Conservation (phyloP, 768 basidiomycete species). For the Leccinum fibrillosum region DNA sequence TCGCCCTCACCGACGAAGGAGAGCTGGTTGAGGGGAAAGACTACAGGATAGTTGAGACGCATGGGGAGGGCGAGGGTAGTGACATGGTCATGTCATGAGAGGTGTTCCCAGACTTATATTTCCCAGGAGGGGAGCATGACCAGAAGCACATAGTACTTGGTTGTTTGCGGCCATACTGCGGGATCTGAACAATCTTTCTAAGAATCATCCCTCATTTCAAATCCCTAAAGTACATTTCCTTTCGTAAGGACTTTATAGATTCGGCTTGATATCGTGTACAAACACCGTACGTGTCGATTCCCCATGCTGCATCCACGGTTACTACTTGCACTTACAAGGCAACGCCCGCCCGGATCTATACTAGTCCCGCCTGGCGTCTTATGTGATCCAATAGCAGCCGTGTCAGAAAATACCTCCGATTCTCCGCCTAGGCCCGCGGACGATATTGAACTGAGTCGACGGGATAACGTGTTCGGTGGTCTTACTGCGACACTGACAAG, state of each 20-base stretch:
- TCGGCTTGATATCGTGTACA: slow-evolving; percentile 78
- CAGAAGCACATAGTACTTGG: slow-evolving; percentile 26
- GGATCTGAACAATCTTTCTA: slow-evolving; percentile 23
- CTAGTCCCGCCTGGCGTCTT: slow-evolving; percentile 29
- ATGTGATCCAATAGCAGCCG: slow-evolving; percentile 4
- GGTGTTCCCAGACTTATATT: slow-evolving; percentile 29
- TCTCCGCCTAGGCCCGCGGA: slow-evolving; percentile 25
- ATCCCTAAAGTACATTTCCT: slow-evolving; percentile 30
- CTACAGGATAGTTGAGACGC: slow-evolving; percentile 31
- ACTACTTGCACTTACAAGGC: slow-evolving; percentile 88
- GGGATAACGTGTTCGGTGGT: slow-evolving; percentile 47
- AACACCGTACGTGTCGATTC: slow-evolving; percentile 88
- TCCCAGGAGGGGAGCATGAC: slow-evolving; percentile 29
- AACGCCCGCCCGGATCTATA: slow-evolving; percentile 78
- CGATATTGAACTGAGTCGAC: slow-evolving; percentile 25
- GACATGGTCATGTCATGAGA: slow-evolving; percentile 17
- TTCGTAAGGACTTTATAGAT: slow-evolving; percentile 33
- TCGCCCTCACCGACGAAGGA: slow-evolving; percentile 42
- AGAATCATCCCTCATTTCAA: slow-evolving; percentile 24
- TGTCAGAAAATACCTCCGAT: slow-evolving; percentile 16
- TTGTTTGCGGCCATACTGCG: slow-evolving; percentile 33
- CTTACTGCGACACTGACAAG: slow-evolving; percentile 77
- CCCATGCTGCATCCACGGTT: slow-evolving; percentile 88
- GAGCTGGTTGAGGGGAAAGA: slow-evolving; percentile 36
- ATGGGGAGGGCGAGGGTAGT: slow-evolving; percentile 19